Evolutionary conservation across 2,329 filamentous ascomycete species (phyloP), one percentile per base, ranked within the genome.

Genomic region (Fusarium papillatum): DNA sequence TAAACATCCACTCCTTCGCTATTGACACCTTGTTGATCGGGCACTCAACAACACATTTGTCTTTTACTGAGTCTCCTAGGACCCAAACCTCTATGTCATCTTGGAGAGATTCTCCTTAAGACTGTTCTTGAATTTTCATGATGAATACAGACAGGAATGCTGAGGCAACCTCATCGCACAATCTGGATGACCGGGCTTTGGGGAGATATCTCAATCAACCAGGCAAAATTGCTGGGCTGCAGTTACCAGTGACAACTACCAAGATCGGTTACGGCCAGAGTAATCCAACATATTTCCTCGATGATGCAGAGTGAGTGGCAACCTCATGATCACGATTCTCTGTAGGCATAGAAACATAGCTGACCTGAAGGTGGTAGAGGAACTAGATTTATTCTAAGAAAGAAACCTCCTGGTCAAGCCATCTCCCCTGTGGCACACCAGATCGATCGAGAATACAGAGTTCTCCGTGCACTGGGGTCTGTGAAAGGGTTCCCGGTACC

Each of bases 401-500:
- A 74, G 22, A 74, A 72, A 24, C 72, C 72, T 7, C 66, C 39
- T 3, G 69, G 72, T 2, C 17, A 69, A 41, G 13, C 31, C 5
- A 69, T 74, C 13, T 64, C 57, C 13, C 62, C 62, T 4, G 60
- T 61, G 5, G 72, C 72, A 3, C 72, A 74, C 43, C 62, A 66
- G 24, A 57, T 74, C 11, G 69, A 74, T 16, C 57, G 72, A 14
- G 72, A 74, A 46, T 70, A 39, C n/a, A 39, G 22, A 17, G 53
- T 74, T 1, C 34, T 72, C 5, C 34, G 69, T n/a, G 72, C 72
- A 13, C 66, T 74, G 10, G 63, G 69, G 5, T 67, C 59, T 2
- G 36, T 65, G 9, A 43, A 69, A 7, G 64, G 64, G 2, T 67
- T 74, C 46, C 72, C 72, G 16, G 72, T 74, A 3, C 72, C 72